Evolutionary conservation across 2,329 filamentous ascomycete species (phyloP), one percentile per base, ranked within the genome.

Genomic region (Sclerotinia minor): DNA sequence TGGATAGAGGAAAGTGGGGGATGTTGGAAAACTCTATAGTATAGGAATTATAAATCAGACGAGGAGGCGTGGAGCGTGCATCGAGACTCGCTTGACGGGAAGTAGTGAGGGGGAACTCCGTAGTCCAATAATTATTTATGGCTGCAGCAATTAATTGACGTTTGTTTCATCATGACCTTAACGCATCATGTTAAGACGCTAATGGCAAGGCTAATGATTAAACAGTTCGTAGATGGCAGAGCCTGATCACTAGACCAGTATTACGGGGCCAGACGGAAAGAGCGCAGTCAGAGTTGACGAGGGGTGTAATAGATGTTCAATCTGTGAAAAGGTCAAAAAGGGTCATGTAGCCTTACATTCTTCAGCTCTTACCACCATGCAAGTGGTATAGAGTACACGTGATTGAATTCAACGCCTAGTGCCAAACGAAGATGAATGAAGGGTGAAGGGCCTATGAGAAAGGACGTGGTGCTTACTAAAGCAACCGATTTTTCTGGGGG

Each of bases 401-500:
- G 9, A 21, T 57, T 32, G 11, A 19, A 19, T 41, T 4, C 15
- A n/a, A 3, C 15, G 38, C 15, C 45, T 1, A 38, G 19, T 8
- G 32, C 44, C 13, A 24, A 8, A 9, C 17, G 11, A 17, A 47
- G 17, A 35, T 17, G 1, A 63, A 38, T 7, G n/a, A 35, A 50
- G 17, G 11, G 38, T 41, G 38, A 41, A 41, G 38, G 35, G 38
- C 15, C 38, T 5, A 3, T 63, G 17, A 13, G 45, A 50, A 29
- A 50, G 29, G 17, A 50, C 26, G 4, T 50, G 53, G 19, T 45
- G 54, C 54, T 57, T 66, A 65, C 63, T 45, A 32, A 45, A n/a
- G 61, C 47, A 41, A 55, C 50, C 47, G 67, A 65, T 69, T 64
- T 69, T 68, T 61, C 63, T 68, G 67, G 54, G 58, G 65, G 54